These are phyloP conservation scores for Capsella bursapastoris DNA, from an alignment of 345 rosid genomes.

Conservation along the genomic window DNA sequence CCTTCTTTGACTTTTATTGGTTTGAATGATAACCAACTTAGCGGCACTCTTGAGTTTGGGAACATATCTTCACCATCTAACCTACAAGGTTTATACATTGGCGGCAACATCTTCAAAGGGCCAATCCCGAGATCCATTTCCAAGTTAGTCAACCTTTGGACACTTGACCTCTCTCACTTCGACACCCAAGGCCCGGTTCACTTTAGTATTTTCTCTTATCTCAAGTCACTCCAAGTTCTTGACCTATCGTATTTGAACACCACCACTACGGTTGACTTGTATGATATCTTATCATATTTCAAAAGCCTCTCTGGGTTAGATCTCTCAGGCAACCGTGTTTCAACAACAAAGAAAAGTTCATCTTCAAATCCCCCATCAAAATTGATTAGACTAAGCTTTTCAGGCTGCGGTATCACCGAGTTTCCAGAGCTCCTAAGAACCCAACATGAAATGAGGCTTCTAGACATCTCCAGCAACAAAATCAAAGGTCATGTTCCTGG, in stretches of 20 bases:
- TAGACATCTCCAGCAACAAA: no score
- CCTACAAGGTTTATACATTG: neutral
- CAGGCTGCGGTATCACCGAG: no score
- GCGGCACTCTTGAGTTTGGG: neutral
- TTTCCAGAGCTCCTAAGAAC: no score
- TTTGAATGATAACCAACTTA: neutral
- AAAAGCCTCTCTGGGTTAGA: neutral
- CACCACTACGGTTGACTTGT: neutral
- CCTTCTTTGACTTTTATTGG: no score
- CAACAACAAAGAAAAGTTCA: neutral
- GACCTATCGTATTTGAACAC: neutral
- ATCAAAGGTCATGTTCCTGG: no score
- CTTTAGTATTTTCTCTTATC: neutral
- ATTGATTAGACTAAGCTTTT: no score
- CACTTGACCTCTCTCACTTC: neutral
- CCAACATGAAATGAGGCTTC: no score
- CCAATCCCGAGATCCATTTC: constrained; percentile 7
- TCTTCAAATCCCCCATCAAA: no score
- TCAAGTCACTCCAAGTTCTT: neutral
- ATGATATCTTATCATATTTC: neutral
- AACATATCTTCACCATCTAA: neutral
- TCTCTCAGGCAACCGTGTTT: constrained; percentile 15
- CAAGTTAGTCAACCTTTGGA: neutral
- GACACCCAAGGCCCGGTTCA: neutral
- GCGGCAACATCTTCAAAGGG: no score